Base-by-base conservation (phyloP, 2,329 filamentous ascomycete genomes). In the Anthostomella pinea region DNA sequence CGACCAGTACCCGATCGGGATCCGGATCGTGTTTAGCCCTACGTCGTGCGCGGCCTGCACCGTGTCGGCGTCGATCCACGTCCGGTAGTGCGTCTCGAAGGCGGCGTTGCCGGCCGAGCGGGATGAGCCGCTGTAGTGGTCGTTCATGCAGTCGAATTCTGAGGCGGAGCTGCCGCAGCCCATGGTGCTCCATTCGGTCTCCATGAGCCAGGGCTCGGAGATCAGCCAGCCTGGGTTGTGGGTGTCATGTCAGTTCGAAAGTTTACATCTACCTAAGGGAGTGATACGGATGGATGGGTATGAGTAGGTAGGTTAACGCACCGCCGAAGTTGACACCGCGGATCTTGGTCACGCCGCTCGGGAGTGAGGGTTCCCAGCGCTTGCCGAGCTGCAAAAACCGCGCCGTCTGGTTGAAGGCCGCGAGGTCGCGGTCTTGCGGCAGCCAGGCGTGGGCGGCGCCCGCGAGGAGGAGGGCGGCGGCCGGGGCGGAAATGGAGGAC, bases 381-480 rank as follows among this genome's bases (percentile, higher is more conserved):
- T 59, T 61, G 28, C 56, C 57, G 10, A 62, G 53, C 38, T 57
- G 23, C 38, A 55, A 54, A 19, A 55, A 56, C 14, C 57, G 57
- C 33, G 46, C 45, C 3, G 54, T 60, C 41, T 53, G 53, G 44
- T 62, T 62, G 41, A 62, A 62, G 8, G 58, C 58, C 3, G 46
- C 46, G 22, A 62, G 47, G 30, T 60, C 54, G 21, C 49, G 54
- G 24, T 58, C 53, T 30, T 56, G 45, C 14, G 58, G 58, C 28
- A 58, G 45, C 58, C 58, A 62, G 16, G 56, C 58, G 16, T 42
- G 31, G 33, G 40, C 46, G 23, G 33, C 36, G 15, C 39, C 31
- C 18, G 44, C 56, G n/a, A 58, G 47, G 17, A 57, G 41, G 14
- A 41, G 33, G 14, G 51, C n/a, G n/a, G n/a, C n/a, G n/a, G n/a